A percentile compares a stretch with the other conserved stretches of the same genome.
These are phyloP conservation scores for Plenodomus biglobosus DNA, from an alignment of 2,329 filamentous ascomycete species.

Conservation along the genomic window DNA sequence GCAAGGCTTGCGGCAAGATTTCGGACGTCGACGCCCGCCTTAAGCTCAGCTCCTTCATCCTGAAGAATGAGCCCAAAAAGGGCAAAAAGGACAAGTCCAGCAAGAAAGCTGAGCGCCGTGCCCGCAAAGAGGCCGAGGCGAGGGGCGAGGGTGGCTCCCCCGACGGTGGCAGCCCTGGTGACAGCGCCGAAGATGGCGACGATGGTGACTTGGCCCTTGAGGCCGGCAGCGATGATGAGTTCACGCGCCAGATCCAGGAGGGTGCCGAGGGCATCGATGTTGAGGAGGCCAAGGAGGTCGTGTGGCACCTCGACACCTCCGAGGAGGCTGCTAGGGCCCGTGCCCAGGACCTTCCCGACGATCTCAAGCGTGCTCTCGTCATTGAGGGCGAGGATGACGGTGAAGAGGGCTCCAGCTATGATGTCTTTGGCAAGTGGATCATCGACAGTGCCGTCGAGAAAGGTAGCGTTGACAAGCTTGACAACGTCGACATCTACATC, in stretches of 20 bases:
- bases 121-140: constrained; percentile 70
- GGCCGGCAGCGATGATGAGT: constrained; percentile 86
- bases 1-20: constrained; percentile 96
- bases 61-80: constrained; percentile 94
- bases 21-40: constrained; percentile 88
- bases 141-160: constrained; percentile 57
- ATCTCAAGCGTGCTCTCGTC: constrained; percentile 89
- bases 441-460: constrained; percentile 69
- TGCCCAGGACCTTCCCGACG: constrained; percentile 86
- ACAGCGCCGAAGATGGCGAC: constrained; percentile 66
- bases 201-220: constrained; percentile 66
- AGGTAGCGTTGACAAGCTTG: constrained; percentile 74
- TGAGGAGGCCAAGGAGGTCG: constrained; percentile 75
- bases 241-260: constrained; percentile 72
- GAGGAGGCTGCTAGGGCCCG: constrained; percentile 93
- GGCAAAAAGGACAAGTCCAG: constrained; percentile 95
- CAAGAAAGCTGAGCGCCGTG: constrained; percentile 83
- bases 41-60: constrained; percentile 95
- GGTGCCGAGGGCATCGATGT: constrained; percentile 73
- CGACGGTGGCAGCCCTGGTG: constrained; percentile 63
- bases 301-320: constrained; percentile 97
- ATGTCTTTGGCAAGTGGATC: constrained; percentile 92
- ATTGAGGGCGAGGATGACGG: constrained; percentile 81
- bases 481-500: constrained; percentile 88
- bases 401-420: constrained; percentile 79